Evolutionary conservation across 805 yeast genomes (phyloP).

Genomic region (Kodamaea sagamina): DNA sequence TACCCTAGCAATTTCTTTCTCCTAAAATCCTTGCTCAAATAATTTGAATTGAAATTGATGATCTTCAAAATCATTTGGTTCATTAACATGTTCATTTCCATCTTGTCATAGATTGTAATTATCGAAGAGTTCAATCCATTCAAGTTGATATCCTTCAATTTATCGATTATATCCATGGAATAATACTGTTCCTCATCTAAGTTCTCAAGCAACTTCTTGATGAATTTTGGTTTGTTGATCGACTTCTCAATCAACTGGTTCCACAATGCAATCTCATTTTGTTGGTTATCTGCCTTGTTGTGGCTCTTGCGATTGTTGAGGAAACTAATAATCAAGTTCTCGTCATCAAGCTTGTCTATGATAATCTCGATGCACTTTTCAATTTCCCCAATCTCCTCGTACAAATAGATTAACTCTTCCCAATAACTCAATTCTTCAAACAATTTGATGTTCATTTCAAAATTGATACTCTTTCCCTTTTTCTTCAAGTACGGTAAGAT

Average conservation of each 20-base stretch:
- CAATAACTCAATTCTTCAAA: constrained; percentile 45
- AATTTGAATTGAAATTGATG: constrained; percentile 18
- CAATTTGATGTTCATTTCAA: constrained; percentile 48
- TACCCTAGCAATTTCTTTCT: constrained; percentile 3
- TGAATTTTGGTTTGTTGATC: constrained; percentile 70
- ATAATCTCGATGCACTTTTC: constrained; percentile 75
- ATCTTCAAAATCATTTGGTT: constrained; percentile 52
- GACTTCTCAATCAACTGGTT: constrained; percentile 70
- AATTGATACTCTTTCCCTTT: constrained; percentile 32
- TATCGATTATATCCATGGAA: constrained; percentile 38
- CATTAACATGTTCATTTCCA: constrained; percentile 54
- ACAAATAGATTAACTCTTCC: constrained; percentile 76
- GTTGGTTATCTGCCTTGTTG: constrained; percentile 43
- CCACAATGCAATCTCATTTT: constrained; percentile 78
- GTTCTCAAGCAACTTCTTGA: constrained; percentile 68
- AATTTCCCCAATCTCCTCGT: constrained; percentile 81
- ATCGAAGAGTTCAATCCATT: constrained; percentile 63
- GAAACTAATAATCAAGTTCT: constrained; percentile 77
- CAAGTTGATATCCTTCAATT: constrained; percentile 58
- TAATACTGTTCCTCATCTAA: constrained; percentile 44
- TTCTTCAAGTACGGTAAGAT: constrained; percentile 63
- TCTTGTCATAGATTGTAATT: constrained; percentile 60
- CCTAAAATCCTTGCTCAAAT: constrained; percentile 9
- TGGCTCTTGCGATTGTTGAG: constrained; percentile 8
- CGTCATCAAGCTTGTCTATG: constrained; percentile 74